phyloP scores from a whole-genome alignment of 305 asterid genomes.

The Fraxinus platypoda region DNA sequence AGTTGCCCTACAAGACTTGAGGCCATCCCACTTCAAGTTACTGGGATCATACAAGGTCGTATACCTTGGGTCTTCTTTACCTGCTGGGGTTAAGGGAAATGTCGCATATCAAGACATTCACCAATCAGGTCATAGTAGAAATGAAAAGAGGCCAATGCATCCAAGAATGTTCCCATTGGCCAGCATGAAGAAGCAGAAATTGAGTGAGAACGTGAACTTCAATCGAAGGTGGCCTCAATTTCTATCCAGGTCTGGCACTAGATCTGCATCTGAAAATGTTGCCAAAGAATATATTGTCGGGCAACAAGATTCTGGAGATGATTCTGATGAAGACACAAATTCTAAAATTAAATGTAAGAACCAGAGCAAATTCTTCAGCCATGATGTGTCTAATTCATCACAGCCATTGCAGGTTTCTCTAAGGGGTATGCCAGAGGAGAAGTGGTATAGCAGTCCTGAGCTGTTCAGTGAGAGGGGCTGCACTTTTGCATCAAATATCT shows the following conservation, averaged over 20 bases:
- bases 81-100: slow-evolving; percentile 30
- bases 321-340: slow-evolving; percentile 30
- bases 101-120: slow-evolving; percentile 35
- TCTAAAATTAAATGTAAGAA: slow-evolving; percentile 32
- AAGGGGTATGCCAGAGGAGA: slow-evolving; percentile 52
- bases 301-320: slow-evolving; percentile 36
- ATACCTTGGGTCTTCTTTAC: slow-evolving; percentile 59
- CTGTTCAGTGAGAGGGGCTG: slow-evolving; percentile 50
- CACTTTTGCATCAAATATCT: slow-evolving; percentile 80
- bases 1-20: slow-evolving; percentile 53
- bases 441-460: slow-evolving; percentile 93
- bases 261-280: slow-evolving; percentile 34
- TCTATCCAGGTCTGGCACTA: slow-evolving; percentile 46
- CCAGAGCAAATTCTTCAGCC: slow-evolving; percentile 30
- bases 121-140: slow-evolving; percentile 31
- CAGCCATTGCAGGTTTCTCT: slow-evolving; percentile 38
- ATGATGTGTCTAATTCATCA: slow-evolving; percentile 35
- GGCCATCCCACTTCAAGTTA: slow-evolving; percentile 80
- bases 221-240: slow-evolving; percentile 64
- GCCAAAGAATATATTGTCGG: slow-evolving; percentile 23
- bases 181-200: slow-evolving; percentile 55
- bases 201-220: slow-evolving; percentile 39
- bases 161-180: slow-evolving; percentile 34
- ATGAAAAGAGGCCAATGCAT: slow-evolving; percentile 48
- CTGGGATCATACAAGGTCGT: slow-evolving; percentile 50